Conservation (phyloP, 2,329 filamentous ascomycete species). For the Cercospora zeae-maydis region DNA sequence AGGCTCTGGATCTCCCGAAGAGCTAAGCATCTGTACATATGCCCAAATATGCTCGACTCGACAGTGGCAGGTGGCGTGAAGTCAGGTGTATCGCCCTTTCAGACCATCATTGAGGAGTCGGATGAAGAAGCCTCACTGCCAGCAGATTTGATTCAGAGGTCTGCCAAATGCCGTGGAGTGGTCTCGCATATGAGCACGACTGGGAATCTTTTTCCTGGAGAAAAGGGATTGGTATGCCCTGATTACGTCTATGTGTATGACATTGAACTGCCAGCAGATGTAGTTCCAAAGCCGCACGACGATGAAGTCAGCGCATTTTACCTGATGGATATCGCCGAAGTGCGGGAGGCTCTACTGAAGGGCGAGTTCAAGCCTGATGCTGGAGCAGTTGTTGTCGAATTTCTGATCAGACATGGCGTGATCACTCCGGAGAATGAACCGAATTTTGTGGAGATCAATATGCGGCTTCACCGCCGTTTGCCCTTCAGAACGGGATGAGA, state of each 20-base stretch:
- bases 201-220: conserved; percentile 69
- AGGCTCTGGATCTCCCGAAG: conserved; percentile 81
- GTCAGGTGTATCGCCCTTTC: conserved; percentile 73
- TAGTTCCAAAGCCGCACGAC: conserved; percentile 73
- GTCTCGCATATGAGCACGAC: conserved; percentile 82
- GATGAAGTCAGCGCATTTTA: conserved; percentile 82
- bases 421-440: conserved; percentile 74
- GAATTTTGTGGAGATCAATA: conserved; percentile 69
- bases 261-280: conserved; percentile 65
- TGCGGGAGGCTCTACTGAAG: conserved; percentile 62
- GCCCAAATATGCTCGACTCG: conserved; percentile 84
- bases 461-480: conserved; percentile 69
- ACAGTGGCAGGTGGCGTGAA: conserved; percentile 82
- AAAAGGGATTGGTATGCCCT: conserved; percentile 76
- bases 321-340: conserved; percentile 68
- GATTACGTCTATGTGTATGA: conserved; percentile 91
- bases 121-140: conserved; percentile 83
- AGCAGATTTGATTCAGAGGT: conserved; percentile 60
- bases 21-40: conserved; percentile 74
- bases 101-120: conserved; percentile 78
- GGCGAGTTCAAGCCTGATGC: conserved; percentile 92
- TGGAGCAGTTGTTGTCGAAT: conserved; percentile 78
- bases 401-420: conserved; percentile 79
- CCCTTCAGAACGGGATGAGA: conserved; percentile 58
- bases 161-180: conserved; percentile 59